Base-by-base conservation (phyloP, 805 yeast genomes). In the Wickerhamiella alocasiicola region DNA sequence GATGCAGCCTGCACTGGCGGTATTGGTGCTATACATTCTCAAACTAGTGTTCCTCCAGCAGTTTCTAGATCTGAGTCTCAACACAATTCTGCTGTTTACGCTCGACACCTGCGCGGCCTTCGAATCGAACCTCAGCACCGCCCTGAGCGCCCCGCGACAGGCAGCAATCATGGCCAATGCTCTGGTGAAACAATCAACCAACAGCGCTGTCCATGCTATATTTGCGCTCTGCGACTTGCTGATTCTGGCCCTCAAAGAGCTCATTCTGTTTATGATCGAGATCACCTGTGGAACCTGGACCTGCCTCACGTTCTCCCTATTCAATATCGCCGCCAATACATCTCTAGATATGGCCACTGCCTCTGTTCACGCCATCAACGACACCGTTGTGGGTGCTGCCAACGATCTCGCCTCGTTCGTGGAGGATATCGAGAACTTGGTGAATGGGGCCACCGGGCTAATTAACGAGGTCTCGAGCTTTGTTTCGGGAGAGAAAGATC, bases 251-350 rank as follows among this genome's bases (percentile, higher is more conserved):
- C 61, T 77, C 6, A 78, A 81, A 49, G 65, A 68, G 31, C 47
- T 85, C 30, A 55, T 82, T 0, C 53, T 73, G 3, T 82, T 88
- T 53, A 62, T 74, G 6, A 61, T 88, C 6, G 84, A 85, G 24
- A 51, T 88, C 47, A 71, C 80, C 36, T 57, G 85, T 2, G 97
- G 96, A 0, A 91, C 97, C 0, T 83, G 82, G 58, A 78, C 80
- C 0, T 91, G 98, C 57, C 63, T 91, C 11, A 56, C 84, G 11
- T 73, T 81, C 0, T 77, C 91, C 4, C 73, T 85, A 0, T 65
- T 87, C 5, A 77, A 74, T 51, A 82, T 87, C 3, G 70, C 81
- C 0, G 78, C 77, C 1, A 75, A 74, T 48, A 73, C 76, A 23
- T 93, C 93, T 0, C 56, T 81, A 1, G 79, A 81, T 53, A 72